phyloP scores from a whole-genome alignment of 192 early-diverging fungal genomes.

The Backusella parvicylindrica region DNA sequence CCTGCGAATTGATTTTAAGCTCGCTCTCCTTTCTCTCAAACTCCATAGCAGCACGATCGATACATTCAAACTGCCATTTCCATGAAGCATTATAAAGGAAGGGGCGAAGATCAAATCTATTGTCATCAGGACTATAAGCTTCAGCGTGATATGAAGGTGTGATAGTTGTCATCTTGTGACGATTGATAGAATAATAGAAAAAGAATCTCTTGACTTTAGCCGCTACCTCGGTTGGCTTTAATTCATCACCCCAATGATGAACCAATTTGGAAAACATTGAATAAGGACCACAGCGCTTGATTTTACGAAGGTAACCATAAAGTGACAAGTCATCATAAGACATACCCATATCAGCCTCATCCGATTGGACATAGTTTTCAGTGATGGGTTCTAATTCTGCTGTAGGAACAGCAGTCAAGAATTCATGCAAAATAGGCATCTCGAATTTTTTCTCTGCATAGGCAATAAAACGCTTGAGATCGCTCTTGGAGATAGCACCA shows the following conservation, averaged over 20 bases:
- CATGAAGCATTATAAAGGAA: constrained; percentile 93
- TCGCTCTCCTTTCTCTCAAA: constrained; percentile 34
- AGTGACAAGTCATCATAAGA: constrained; percentile 89
- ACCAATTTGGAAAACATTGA: constrained; percentile 92
- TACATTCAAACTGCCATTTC: constrained; percentile 89
- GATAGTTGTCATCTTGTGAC: constrained; percentile 97
- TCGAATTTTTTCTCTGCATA: constrained; percentile 62
- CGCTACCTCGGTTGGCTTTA: constrained; percentile 73
- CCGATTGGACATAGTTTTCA: constrained; percentile 76
- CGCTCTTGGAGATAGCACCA: constrained; percentile 87
- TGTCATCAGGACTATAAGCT: constrained; percentile 94
- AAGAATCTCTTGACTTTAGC: constrained; percentile 95
- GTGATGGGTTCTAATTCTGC: constrained; percentile 96
- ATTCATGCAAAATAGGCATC: constrained; percentile 70
- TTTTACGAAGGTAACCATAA: constrained; percentile 89
- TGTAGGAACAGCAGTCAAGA: constrained; percentile 85
- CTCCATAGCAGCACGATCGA: constrained; percentile 63
- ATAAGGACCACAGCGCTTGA: constrained; percentile 85
- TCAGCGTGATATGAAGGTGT: constrained; percentile 96
- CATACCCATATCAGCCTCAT: constrained; percentile 99
- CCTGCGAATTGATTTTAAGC: not conserved
- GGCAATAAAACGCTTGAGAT: constrained; percentile 80
- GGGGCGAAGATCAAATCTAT: constrained; percentile 94
- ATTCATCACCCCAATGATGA: constrained; percentile 66
- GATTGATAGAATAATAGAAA: constrained; percentile 95